phyloP scores from a whole-genome alignment of 2,329 filamentous ascomycete genomes.

The Trichoderma arundinaceum region DNA sequence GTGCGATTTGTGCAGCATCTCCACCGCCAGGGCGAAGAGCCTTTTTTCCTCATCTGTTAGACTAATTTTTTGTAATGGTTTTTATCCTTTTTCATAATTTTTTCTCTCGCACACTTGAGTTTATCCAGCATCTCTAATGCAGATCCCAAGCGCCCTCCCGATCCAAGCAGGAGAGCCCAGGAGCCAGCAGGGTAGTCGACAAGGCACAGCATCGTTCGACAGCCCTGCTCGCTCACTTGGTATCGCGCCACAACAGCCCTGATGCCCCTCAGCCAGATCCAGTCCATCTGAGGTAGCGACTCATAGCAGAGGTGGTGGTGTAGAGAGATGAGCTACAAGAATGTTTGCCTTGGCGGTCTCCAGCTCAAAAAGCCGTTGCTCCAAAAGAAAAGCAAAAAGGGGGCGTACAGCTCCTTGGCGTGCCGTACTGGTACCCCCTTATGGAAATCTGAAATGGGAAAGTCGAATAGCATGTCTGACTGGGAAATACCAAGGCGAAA shows the following conservation, averaged over 20 bases:
- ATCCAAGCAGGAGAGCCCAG: conserved; percentile 32
- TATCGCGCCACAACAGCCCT: conserved; percentile 30
- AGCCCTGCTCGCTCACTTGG: conserved; percentile 33
- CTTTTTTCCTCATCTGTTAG: conserved; percentile 32
- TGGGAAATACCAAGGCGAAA: conserved; percentile 19
- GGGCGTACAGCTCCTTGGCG: conserved; percentile 5
- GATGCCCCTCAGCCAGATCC: conserved; percentile 32
- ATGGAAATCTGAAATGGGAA: neutral
- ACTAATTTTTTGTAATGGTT: conserved; percentile 9
- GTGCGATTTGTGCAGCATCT: conserved; percentile 44
- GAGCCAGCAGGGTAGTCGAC: conserved; percentile 33
- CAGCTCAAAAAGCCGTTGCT: conserved; percentile 9
- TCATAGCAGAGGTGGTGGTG: conserved; percentile 27
- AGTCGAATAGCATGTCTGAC: neutral
- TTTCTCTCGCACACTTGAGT: conserved; percentile 36
- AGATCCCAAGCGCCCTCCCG: conserved; percentile 35
- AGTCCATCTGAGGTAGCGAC: conserved; percentile 2
- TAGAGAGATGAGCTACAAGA: conserved; percentile 39
- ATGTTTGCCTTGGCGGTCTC: conserved; percentile 14
- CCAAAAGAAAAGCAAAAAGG: neutral
- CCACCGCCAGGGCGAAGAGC: conserved; percentile 41
- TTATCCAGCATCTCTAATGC: conserved; percentile 45
- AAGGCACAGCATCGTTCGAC: conserved; percentile 36
- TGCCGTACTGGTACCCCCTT: conserved; percentile 3
- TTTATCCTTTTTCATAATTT: conserved; percentile 9